Evolutionary conservation across 805 yeast genomes (phyloP), one percentile per base, ranked within the genome.

Genomic region (Alloascoidea africana): DNA sequence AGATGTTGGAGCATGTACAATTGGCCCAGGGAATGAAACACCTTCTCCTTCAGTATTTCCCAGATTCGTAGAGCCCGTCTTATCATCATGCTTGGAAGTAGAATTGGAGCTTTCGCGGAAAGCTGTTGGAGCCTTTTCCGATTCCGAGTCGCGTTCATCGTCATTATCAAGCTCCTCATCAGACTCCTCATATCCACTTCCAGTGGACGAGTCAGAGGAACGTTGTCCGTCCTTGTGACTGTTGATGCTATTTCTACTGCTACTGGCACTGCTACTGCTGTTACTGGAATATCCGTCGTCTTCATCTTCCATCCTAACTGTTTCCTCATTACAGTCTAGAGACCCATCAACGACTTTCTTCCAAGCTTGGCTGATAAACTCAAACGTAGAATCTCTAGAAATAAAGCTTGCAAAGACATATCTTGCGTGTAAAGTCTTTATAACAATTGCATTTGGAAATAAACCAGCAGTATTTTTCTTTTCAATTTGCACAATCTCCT

Each of bases 331-430:
- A n/a, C n/a, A n/a, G n/a, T n/a, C n/a, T n/a, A n/a, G n/a, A n/a
- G n/a, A n/a, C n/a, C 30, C 30, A 23, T 23, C 30, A 23, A 18
- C 36, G n/a, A 18, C 6, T 14, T 5, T 34, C 41, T 74, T 70
- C 94, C 94, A 83, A 8, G 80, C 62, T 3, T 74, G 65, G 44
- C 70, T 73, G 45, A 91, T 62, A 40, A 85, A 68, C 34, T 76
- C 79, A 46, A 70, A 70, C 0, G 94, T 78, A 4, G 75, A 56
- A 52, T 89, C 96, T 40, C 96, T 67, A 1, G 89, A 72, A 4
- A 84, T 61, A 50, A 89, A 86, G 39, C 94, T 83, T 11, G 95
- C 96, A 63, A 89, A 87, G 14, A 73, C 73, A 48, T 85, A 82
- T 43, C 70, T 73, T 3, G 66, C 70, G 56, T 64, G 70, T 50